Base-by-base conservation (phyloP, 75 land plant genomes). In the Isoetes taiwanensis region DNA sequence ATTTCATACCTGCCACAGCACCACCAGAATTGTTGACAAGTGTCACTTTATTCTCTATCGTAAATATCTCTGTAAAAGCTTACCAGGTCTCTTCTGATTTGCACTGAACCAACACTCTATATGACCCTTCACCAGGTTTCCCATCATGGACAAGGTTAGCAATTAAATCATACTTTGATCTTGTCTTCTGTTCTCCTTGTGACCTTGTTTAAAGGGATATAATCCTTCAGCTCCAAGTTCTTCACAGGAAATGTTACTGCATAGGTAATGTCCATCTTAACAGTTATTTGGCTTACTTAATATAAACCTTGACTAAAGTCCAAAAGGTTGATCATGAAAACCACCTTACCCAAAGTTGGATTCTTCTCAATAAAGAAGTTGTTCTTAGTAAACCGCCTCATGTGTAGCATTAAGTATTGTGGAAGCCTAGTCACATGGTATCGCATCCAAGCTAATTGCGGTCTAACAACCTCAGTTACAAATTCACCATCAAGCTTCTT, bases 101-200 rank as follows among this genome's bases (percentile, higher is more conserved):
- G 29, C 96, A 54, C 68, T 94, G 99, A 23, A 94, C 99, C 79
- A 88, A 88, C 2, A 81, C 99, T 57, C 96, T 72, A 42, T 88
- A 94, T 26, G 64, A 81, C 25, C 99, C 99, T 72, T 81, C 99
- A 19, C 81, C 83, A 43, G 99, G 99, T 46, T 94, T 94, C 17
- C 99, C 99, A 80, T 94, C 99, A 68, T 94, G 99, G 31, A 94
- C 99, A 33, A 84, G 80, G 64, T 94, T 94, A 25, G 90, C 99
- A 68, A 94, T 94, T 16, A 94, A 67, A 58, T 94, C 99, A 70
- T 84, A 94, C 74, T 94, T 94, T 10, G 96, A 79, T 4, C 80
- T 69, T 43, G 78, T 33, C 60, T 74, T 94, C 41, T 82, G 72
- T 52, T 72, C 78, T 25, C 56, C 76, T 28, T 67, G 69, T 11